A percentile compares a stretch with the other conserved stretches of the same genome.
Evolutionary conservation across 2,329 filamentous ascomycete species (phyloP).

Genomic region (Alternaria consortialis): DNA sequence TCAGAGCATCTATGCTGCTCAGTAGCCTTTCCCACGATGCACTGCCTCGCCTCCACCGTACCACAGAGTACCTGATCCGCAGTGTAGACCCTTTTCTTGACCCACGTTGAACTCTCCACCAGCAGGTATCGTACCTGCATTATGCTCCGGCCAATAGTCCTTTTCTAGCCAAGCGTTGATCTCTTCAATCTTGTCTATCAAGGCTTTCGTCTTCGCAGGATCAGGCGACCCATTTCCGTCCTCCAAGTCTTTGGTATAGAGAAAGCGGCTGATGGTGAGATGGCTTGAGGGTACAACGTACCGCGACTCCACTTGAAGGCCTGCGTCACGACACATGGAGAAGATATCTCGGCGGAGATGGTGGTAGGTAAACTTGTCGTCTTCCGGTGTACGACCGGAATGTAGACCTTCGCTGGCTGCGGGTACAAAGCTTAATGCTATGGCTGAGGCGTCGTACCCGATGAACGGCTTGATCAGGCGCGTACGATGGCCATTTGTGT

Average conservation of each 20-base stretch:
- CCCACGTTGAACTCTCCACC: constrained; percentile 87
- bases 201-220: constrained; percentile 66
- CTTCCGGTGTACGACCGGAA: constrained; percentile 50
- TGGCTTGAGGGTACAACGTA: constrained; percentile 92
- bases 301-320: constrained; percentile 76
- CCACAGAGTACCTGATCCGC: constrained; percentile 79
- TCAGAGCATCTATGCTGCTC: constrained; percentile 11
- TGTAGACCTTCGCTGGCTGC: constrained; percentile 68
- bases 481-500: constrained; percentile 72
- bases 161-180: constrained; percentile 78
- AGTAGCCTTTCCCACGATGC: constrained; percentile 61
- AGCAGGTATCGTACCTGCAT: constrained; percentile 52
- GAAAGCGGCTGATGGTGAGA: constrained; percentile 84
- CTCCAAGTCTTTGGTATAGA: constrained; percentile 68
- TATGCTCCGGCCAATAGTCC: constrained; percentile 71
- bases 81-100: constrained; percentile 81
- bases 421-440: constrained; percentile 88
- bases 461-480: constrained; percentile 83
- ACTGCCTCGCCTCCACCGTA: constrained; percentile 76
- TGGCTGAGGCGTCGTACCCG: constrained; percentile 83
- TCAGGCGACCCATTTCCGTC: constrained; percentile 55
- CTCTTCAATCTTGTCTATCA: constrained; percentile 75
- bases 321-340: constrained; percentile 66
- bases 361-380: constrained; percentile 84
- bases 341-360: constrained; percentile 86